Conservation (phyloP, 805 yeast species). For the Teunomyces stri region DNA sequence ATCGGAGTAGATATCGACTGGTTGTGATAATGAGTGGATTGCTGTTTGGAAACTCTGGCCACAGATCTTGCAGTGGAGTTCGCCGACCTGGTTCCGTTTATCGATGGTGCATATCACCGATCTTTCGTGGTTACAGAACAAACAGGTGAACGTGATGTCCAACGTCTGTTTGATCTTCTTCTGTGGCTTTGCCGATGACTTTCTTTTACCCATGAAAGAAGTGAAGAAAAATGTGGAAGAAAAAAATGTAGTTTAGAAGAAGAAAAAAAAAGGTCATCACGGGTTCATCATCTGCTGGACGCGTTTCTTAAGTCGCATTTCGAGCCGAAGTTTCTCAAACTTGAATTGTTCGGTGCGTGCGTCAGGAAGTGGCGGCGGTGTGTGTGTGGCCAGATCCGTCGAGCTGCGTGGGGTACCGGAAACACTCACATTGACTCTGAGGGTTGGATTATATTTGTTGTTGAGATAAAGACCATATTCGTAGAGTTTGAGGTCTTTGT, state of each 20-base stretch:
- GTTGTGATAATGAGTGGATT: constrained; percentile 79
- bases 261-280: neutral
- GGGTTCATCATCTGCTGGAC: constrained; percentile 19
- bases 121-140: constrained; percentile 93
- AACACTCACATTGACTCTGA: constrained; percentile 26
- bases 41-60: constrained; percentile 91
- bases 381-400: constrained; percentile 17
- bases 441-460: constrained; percentile 35
- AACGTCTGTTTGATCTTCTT: constrained; percentile 74
- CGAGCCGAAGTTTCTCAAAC: constrained; percentile 46
- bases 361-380: constrained; percentile 13
- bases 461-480: constrained; percentile 42
- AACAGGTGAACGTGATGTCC: constrained; percentile 82
- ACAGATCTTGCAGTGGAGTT: constrained; percentile 85
- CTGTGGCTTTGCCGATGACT: constrained; percentile 77
- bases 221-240: too few relatives aligned
- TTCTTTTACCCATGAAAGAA: constrained; percentile 66
- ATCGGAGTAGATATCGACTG: constrained; percentile 92
- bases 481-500: constrained; percentile 37
- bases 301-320: constrained; percentile 46
- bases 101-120: constrained; percentile 87
- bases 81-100: constrained; percentile 81
- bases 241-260: too few relatives aligned
- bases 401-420: constrained; percentile 18
- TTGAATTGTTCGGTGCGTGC: constrained; percentile 36